Base-by-base conservation (phyloP, 2,329 filamentous ascomycete genomes). In the Pyrenophora graminea region DNA sequence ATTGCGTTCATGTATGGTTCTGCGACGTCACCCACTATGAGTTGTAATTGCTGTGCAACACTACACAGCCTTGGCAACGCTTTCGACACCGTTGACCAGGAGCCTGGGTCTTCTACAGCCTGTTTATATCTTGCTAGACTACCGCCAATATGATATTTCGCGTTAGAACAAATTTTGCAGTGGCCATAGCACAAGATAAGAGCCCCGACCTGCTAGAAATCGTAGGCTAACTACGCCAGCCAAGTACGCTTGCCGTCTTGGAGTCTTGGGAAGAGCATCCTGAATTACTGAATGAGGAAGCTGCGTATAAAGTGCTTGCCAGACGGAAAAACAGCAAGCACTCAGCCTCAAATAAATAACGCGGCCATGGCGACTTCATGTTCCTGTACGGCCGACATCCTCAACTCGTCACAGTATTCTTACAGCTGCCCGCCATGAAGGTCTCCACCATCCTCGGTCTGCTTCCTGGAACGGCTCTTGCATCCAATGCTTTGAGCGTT, bases 401-500 rank as follows among this genome's bases (percentile, higher is more conserved):
- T 33, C 21, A 34, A 36, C 36, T 47, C 45, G 31, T 49, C 27
- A 33, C 36, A 37, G 31, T 36, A 41, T 43, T 33, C 10, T 48
- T 43, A 33, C 13, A 19, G 23, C 39, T 27, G 41, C 15, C 32
- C 43, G 33, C 40, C 34, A 70, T 70, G 64, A 70, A 65, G 59
- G 53, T 66, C 40, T 56, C 59, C 32, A 39, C 60, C 3, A 50
- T 69, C 40, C 61, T 69, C 30, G 54, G 61, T 37, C 39, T 70
- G 15, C 55, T 69, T 7, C 63, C 67, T 12, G 58, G 55, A 4
- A 53, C 55, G 17, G 63, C 56, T n/a, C 49, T 70, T 17, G 67
- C 66, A 15, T 62, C 62, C 12, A 57, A 69, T 43, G 53, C 63
- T 27, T 49, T 69, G 47, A 65, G 58, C 48, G 66, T 70, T 30